A percentile compares a stretch with the other conserved stretches of the same genome.
phyloP scores from a whole-genome alignment of 164 flowering plant genomes.

The Aristolochia fimbriata region DNA sequence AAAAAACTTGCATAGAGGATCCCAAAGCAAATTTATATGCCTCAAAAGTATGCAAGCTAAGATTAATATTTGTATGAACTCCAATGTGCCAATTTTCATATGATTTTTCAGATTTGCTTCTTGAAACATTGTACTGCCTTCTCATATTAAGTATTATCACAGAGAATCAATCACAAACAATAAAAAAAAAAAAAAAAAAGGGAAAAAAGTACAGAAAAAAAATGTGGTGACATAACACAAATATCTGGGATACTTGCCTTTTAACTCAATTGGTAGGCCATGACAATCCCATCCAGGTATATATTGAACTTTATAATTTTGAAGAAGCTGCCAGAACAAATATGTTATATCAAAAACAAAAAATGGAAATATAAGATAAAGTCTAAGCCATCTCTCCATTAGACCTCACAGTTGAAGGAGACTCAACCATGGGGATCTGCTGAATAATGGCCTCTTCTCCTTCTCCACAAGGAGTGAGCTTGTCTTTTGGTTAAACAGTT shows the following conservation, averaged over 20 bases:
- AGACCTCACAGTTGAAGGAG: too few relatives aligned
- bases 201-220: neutral
- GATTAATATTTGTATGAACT: neutral
- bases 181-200: neutral
- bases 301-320: slow-evolving; percentile 72
- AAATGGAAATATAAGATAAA: neutral
- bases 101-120: neutral
- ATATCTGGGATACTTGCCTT: slow-evolving; percentile 53
- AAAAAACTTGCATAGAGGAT: too few relatives aligned
- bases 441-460: too few relatives aligned
- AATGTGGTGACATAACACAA: neutral
- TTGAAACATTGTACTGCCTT: too few relatives aligned
- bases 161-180: too few relatives aligned
- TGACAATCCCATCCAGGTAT: slow-evolving; percentile 99
- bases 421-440: too few relatives aligned
- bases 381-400: too few relatives aligned
- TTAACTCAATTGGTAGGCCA: slow-evolving; percentile 96
- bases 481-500: too few relatives aligned
- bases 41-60: neutral
- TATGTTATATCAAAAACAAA: neutral
- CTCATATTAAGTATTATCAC: too few relatives aligned
- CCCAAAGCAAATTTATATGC: too few relatives aligned
- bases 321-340: slow-evolving; percentile 66
- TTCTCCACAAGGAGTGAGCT: too few relatives aligned
- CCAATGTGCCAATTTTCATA: neutral